Percentiles rank a stretch among this genome's conserved stretches.
These are phyloP conservation scores for Hansenula lynferdii DNA, from an alignment of 1,139 yeast species.

Conservation along the genomic window DNA sequence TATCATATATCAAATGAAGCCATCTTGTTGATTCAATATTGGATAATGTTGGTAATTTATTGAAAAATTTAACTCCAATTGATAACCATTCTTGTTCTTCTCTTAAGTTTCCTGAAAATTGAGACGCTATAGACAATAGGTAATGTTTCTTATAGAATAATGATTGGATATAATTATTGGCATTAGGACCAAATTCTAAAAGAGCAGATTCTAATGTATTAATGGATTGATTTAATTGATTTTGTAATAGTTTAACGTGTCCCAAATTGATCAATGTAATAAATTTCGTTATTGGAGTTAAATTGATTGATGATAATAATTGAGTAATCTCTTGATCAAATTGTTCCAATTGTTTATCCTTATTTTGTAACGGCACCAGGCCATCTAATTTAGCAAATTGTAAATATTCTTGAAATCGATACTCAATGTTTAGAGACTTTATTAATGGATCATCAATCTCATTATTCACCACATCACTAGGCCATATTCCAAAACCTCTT, in stretches of 20 bases:
- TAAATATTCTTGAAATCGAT: not conserved
- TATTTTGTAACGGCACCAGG: not conserved
- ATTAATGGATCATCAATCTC: not conserved
- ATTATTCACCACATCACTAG: not conserved
- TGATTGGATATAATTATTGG: not conserved
- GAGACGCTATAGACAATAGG: not conserved
- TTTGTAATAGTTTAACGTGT: not conserved
- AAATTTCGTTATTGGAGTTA: not conserved
- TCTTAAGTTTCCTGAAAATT: not conserved
- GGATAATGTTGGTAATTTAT: constrained; percentile 10
- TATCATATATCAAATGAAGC: constrained; percentile 9
- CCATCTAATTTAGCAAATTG: not conserved
- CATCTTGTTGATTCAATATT: constrained; percentile 11
- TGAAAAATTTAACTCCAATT: constrained; percentile 7
- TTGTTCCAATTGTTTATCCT: not conserved
- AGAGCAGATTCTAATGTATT: not conserved
- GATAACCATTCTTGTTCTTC: constrained; percentile 4
- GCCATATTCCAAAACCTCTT: too few relatives aligned
- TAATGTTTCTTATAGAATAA: constrained; percentile 1
- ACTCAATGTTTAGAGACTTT: not conserved
- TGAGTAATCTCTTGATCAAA: not conserved
- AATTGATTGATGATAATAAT: not conserved
- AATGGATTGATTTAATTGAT: not conserved
- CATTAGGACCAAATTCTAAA: not conserved
- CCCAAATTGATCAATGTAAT: constrained; percentile 3